Evolutionary conservation across 2,329 filamentous ascomycete species (phyloP).

Genomic region (Aspergillus japonicus): DNA sequence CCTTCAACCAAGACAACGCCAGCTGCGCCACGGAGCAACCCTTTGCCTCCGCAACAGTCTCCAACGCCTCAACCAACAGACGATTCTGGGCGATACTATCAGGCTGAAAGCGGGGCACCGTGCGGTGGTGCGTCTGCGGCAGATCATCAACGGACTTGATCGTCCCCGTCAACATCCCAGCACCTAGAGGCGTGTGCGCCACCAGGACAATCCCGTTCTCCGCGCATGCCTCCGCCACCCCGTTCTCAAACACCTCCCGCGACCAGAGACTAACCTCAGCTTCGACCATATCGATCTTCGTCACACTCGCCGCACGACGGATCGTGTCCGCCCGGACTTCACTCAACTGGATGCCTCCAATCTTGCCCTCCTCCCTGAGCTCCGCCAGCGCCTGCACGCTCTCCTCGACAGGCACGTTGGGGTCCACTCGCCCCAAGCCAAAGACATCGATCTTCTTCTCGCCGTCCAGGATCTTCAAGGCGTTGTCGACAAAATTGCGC

Average conservation of each 20-base stretch:
- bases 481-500: too few species aligned
- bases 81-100: constrained; percentile 66
- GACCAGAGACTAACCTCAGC: constrained; percentile 56
- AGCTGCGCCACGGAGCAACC: constrained; percentile 63
- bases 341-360: constrained; percentile 36
- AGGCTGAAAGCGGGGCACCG: constrained; percentile 59
- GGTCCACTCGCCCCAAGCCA: constrained; percentile 54
- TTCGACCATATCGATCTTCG: constrained; percentile 51
- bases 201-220: constrained; percentile 68
- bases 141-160: constrained; percentile 56
- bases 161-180: constrained; percentile 56
- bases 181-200: constrained; percentile 70
- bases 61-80: constrained; percentile 59
- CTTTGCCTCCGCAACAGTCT: constrained; percentile 60
- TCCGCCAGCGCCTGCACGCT: constrained; percentile 33
- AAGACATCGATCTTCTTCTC: constrained; percentile 59
- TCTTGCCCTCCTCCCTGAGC: constrained; percentile 36
- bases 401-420: constrained; percentile 48
- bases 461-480: too few species aligned
- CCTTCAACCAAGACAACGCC: constrained; percentile 63
- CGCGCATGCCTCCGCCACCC: constrained; percentile 56
- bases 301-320: constrained; percentile 39
- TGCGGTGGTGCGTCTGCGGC: constrained; percentile 43
- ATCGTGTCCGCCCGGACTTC: constrained; percentile 39
- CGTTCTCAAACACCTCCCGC: constrained; percentile 49